Percentiles rank a stretch among this genome's conserved stretches.
These are phyloP conservation scores for Nectriaceae sp. DNA, from an alignment of 2,329 filamentous ascomycete species.

Conservation along the genomic window DNA sequence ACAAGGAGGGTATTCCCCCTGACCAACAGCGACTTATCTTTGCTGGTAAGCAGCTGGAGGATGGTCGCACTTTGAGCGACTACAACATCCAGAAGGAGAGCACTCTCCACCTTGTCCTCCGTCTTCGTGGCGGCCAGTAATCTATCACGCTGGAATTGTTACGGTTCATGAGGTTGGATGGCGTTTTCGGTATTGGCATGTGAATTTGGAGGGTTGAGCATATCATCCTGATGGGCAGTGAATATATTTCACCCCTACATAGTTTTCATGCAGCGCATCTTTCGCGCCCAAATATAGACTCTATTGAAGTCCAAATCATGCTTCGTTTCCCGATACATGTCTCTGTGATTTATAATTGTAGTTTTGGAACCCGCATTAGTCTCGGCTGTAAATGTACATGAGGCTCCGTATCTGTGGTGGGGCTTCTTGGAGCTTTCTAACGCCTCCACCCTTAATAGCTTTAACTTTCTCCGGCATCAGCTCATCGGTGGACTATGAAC, in stretches of 20 bases:
- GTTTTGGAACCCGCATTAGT: too few relatives aligned
- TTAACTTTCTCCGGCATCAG: too few relatives aligned
- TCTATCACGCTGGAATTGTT: constrained; percentile 7
- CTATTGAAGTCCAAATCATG: constrained; percentile 16
- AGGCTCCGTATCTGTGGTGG: too few relatives aligned
- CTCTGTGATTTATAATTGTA: too few relatives aligned
- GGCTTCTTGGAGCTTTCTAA: too few relatives aligned
- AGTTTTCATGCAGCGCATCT: neutral
- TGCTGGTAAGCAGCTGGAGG: constrained; percentile 93
- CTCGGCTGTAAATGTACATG: too few relatives aligned
- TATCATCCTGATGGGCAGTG: constrained; percentile 19
- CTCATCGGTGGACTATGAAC: too few relatives aligned
- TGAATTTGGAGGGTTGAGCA: constrained; percentile 15
- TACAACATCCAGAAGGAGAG: constrained; percentile 98
- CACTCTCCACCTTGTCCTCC: constrained; percentile 82
- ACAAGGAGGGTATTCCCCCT: constrained; percentile 96
- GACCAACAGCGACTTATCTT: constrained; percentile 97
- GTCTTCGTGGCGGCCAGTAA: constrained; percentile 77
- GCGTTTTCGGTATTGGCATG: constrained; percentile 28
- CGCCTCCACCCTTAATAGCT: too few relatives aligned
- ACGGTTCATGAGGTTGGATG: constrained; percentile 61
- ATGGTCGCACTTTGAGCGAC: constrained; percentile 85
- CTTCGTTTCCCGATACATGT: neutral
- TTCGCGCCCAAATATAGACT: constrained; percentile 22
- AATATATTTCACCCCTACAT: neutral